Conservation (phyloP, 805 yeast genomes). For the Candida ponderosae region DNA sequence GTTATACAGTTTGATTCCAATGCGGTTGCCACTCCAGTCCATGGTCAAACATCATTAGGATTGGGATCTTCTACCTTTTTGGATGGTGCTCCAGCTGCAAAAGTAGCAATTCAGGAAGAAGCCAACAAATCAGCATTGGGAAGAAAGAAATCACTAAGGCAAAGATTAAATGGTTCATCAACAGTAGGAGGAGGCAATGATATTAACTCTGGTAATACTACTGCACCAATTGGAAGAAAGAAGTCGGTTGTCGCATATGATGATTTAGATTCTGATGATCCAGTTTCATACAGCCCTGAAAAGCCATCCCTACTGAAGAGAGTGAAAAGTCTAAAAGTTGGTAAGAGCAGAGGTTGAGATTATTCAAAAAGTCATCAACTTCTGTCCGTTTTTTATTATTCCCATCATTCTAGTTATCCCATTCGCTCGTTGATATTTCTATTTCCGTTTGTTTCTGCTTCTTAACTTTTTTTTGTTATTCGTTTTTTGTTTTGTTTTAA, state of each 20-base stretch:
- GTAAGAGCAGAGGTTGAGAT: slow-evolving; percentile 25
- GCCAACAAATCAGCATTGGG: slow-evolving; percentile 33
- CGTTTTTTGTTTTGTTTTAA: too few relatives aligned
- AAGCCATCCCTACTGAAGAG: slow-evolving; percentile 59
- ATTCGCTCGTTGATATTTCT: too few relatives aligned
- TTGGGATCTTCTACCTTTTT: slow-evolving; percentile 87
- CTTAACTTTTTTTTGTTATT: too few relatives aligned
- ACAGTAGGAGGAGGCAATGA: slow-evolving; percentile 4
- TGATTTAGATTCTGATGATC: slow-evolving; percentile 20
- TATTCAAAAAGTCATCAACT: too few relatives aligned
- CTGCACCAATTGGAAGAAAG: not conserved
- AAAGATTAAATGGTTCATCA: slow-evolving; percentile 41
- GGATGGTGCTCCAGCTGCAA: slow-evolving; percentile 92
- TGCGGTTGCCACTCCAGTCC: slow-evolving; percentile 61
- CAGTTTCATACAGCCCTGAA: slow-evolving; percentile 20
- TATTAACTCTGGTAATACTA: slow-evolving; percentile 6
- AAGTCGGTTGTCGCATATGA: slow-evolving; percentile 7
- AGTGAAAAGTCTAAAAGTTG: slow-evolving; percentile 84
- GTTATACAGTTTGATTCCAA: slow-evolving; percentile 67
- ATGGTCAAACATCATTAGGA: slow-evolving; percentile 83
- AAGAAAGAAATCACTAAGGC: slow-evolving; percentile 80
- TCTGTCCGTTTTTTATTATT: slow-evolving; percentile 3
- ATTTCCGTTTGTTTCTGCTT: too few relatives aligned
- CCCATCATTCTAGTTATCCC: slow-evolving; percentile 1
- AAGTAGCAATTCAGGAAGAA: slow-evolving; percentile 32